Percentiles rank a stretch among this genome's conserved stretches.
Conservation (phyloP, 345 rosid genomes). For the Camelina hispida region DNA sequence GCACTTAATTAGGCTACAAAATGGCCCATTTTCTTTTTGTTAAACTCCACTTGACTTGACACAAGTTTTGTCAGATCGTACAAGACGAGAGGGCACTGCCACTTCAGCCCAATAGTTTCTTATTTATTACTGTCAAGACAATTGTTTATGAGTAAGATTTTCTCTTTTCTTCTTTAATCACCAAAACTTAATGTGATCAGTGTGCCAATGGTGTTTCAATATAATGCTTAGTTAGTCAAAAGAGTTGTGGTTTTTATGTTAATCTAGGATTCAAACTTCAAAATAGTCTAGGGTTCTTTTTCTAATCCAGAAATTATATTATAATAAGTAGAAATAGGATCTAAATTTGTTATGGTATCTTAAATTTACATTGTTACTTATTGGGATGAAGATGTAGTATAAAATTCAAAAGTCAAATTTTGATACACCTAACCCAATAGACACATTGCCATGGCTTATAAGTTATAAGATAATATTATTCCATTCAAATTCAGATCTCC, state of each 20-base stretch:
- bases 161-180: not conserved
- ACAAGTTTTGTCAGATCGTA: not conserved
- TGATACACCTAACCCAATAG: not conserved
- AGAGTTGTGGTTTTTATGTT: not conserved
- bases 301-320: not conserved
- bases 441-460: not conserved
- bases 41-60: not conserved
- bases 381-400: not conserved
- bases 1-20: not conserved
- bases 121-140: not conserved
- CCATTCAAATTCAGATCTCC: not conserved
- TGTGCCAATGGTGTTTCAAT: not conserved
- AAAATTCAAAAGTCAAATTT: not conserved
- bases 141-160: not conserved
- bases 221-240: not conserved
- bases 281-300: not conserved
- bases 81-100: not conserved
- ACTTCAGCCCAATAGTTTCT: slow-evolving; percentile 5
- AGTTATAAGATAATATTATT: not conserved
- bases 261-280: not conserved
- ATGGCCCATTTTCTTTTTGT: not conserved
- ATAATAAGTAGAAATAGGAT: not conserved
- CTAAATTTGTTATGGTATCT: not conserved
- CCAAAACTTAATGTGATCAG: not conserved
- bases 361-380: not conserved